Conservation (phyloP, 2,329 filamentous ascomycete species). For the Colletotrichum limetticola region DNA sequence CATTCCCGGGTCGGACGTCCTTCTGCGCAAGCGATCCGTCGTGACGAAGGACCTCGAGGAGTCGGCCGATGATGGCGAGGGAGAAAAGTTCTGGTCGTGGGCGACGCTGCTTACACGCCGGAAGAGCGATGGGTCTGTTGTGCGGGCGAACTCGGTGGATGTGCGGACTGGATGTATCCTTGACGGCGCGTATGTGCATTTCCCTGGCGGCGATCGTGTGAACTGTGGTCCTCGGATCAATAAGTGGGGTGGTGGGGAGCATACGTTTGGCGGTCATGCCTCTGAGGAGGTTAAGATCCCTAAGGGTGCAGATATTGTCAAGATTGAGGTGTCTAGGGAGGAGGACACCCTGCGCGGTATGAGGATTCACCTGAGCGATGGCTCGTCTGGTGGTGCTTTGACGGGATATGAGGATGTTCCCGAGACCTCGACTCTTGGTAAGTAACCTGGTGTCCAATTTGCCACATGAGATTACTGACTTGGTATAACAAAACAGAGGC, state of each 20-base stretch:
- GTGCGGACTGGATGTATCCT: slow-evolving; percentile 54
- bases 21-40: slow-evolving; percentile 46
- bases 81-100: slow-evolving; percentile 40
- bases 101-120: slow-evolving; percentile 45
- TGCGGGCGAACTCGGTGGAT: slow-evolving; percentile 54
- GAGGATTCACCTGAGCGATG: slow-evolving; percentile 39
- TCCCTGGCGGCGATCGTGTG: slow-evolving; percentile 52
- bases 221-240: slow-evolving; percentile 51
- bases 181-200: slow-evolving; percentile 58
- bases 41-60: slow-evolving; percentile 34
- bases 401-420: background rate
- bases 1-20: slow-evolving; percentile 50
- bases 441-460: background rate
- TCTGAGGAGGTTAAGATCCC: slow-evolving; percentile 40
- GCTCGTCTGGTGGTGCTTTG: slow-evolving; percentile 37
- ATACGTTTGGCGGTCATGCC: slow-evolving; percentile 45
- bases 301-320: slow-evolving; percentile 42
- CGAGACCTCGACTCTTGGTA: slow-evolving; percentile 35
- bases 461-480: slow-evolving; percentile 8
- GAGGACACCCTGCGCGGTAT: slow-evolving; percentile 36
- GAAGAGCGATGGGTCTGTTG: slow-evolving; percentile 43
- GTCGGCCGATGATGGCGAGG: slow-evolving; percentile 31
- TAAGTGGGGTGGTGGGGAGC: slow-evolving; percentile 29
- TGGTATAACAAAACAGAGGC: slow-evolving; percentile 40
- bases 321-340: slow-evolving; percentile 41